A percentile compares a stretch with the other conserved stretches of the same genome.
Evolutionary conservation across 495 filamentous ascomycete species (phyloP).

Genomic region (Talaromyces borbonicus): DNA sequence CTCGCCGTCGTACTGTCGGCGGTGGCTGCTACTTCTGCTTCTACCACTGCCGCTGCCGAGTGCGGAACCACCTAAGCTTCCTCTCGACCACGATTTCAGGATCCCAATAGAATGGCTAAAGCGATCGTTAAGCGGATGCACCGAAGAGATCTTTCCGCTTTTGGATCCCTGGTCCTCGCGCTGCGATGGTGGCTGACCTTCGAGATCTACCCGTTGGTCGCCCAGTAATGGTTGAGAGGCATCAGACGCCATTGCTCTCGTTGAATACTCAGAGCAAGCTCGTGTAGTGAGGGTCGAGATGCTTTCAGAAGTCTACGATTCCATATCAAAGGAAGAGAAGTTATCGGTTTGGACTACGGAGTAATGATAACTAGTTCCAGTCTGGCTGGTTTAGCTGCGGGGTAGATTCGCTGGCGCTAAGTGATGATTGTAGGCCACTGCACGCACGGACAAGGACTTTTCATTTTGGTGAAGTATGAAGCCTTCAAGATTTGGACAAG

Average conservation of each 20-base stretch:
- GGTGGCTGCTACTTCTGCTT: background rate
- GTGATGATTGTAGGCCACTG: too few species aligned
- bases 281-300: too few species aligned
- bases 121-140: background rate
- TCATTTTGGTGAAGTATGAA: too few species aligned
- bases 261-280: background rate
- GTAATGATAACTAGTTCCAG: too few species aligned
- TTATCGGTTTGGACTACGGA: too few species aligned
- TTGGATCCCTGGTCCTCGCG: background rate
- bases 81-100: constrained; percentile 1
- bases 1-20: background rate
- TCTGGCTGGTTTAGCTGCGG: too few species aligned
- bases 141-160: background rate
- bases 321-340: too few species aligned
- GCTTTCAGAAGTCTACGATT: too few species aligned
- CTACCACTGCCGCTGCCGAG: too few species aligned
- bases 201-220: background rate
- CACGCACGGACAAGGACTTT: too few species aligned
- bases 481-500: too few species aligned
- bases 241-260: constrained; percentile 2
- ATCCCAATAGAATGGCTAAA: background rate
- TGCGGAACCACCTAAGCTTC: background rate
- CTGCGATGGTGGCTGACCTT: background rate
- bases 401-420: too few species aligned
- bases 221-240: constrained; percentile 6